These are phyloP conservation scores for Prunus campanulata DNA, from an alignment of 306 rosid species.

Conservation along the genomic window DNA sequence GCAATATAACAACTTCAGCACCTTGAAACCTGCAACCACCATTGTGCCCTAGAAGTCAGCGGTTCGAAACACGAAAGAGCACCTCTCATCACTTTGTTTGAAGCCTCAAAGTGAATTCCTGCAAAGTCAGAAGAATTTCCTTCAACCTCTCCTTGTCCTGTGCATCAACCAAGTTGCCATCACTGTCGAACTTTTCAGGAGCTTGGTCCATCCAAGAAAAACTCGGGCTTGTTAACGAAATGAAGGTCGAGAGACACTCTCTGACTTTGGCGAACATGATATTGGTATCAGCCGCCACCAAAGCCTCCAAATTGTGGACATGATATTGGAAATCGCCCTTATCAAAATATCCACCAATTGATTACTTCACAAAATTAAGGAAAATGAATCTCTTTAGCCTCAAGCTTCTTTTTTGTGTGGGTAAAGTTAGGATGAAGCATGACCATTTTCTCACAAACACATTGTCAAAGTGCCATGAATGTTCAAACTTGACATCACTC, in stretches of 20 bases:
- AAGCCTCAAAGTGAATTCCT: conserved; percentile 48
- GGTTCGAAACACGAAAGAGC: not conserved
- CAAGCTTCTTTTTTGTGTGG: no score
- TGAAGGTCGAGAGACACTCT: conserved; percentile 66
- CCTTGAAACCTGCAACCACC: not conserved
- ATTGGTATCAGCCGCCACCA: conserved; percentile 67
- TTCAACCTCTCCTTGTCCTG: conserved; percentile 35
- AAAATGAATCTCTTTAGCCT: no score
- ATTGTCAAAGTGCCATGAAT: no score
- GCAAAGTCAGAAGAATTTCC: conserved; percentile 54
- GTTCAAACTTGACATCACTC: no score
- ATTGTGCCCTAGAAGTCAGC: not conserved
- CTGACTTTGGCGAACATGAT: conserved; percentile 79
- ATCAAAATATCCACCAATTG: no score
- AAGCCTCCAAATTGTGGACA: conserved; percentile 28
- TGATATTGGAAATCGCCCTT: no score
- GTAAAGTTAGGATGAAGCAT: no score
- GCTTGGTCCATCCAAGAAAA: conserved; percentile 54
- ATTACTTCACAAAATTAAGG: no score
- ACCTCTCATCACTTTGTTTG: conserved; percentile 19
- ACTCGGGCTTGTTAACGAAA: conserved; percentile 85
- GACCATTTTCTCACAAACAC: no score
- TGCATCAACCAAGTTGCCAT: conserved; percentile 55
- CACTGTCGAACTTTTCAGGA: conserved; percentile 65
- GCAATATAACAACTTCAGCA: no score